phyloP scores from a whole-genome alignment of 192 early-diverging fungal genomes.

The Coemansia erecta region DNA sequence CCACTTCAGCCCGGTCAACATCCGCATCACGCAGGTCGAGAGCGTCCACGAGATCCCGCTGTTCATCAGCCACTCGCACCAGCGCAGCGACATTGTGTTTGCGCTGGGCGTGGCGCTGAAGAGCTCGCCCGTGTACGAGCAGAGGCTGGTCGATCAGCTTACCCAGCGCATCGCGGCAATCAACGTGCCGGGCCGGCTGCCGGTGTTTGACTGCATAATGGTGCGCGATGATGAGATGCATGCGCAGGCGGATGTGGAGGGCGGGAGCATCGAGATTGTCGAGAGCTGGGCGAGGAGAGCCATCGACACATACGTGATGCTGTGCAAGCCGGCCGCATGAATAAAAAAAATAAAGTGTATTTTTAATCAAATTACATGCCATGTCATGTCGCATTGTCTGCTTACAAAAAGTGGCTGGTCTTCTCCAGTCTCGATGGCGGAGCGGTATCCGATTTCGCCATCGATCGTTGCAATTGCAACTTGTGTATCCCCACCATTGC shows the following conservation, averaged over 20 bases:
- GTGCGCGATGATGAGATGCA: conserved; percentile 12
- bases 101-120: conserved; percentile 35
- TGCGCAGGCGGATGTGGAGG: not conserved
- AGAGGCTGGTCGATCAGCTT: conserved; percentile 20
- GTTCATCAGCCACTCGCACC: conserved; percentile 22
- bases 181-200: conserved; percentile 12
- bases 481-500: not conserved
- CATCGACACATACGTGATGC: conserved; percentile 30
- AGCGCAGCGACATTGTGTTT: conserved; percentile 42
- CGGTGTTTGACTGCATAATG: conserved; percentile 45
- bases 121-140: conserved; percentile 17
- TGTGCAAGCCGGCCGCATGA: conserved; percentile 13
- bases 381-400: too few relatives aligned
- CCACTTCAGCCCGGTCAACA: conserved; percentile 30
- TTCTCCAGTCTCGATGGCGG: too few relatives aligned
- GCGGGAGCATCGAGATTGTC: conserved; percentile 1
- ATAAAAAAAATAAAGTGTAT: not conserved
- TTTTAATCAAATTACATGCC: not conserved
- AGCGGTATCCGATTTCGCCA: not conserved
- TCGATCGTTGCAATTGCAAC: not conserved
- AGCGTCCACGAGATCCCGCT: conserved; percentile 37
- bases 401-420: too few relatives aligned
- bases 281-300: conserved; percentile 39
- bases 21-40: conserved; percentile 35
- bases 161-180: conserved; percentile 18